Base-by-base conservation (phyloP, 495 filamentous ascomycete species). In the Annulohypoxylon nitens region DNA sequence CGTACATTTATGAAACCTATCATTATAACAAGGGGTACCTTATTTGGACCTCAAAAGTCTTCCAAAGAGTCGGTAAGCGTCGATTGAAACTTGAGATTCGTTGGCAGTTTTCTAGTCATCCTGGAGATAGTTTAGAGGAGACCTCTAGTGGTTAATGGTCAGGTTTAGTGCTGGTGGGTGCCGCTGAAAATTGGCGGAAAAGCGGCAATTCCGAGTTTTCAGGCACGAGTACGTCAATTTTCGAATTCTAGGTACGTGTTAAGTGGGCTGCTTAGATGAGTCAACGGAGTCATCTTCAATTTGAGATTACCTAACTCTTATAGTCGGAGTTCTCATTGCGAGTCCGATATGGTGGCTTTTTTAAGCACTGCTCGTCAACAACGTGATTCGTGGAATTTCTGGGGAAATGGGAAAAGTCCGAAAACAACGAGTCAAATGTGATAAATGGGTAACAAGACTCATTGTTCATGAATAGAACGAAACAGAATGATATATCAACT, bases 51-150 rank as follows among this genome's bases (percentile, higher is more conserved):
- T 25, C 23, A 8, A 51, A 47, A 20, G 4, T 47, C 16, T 51
- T 51, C 48, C 20, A 20, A 25, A 51, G 48, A 51, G 48, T 30
- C 50, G 50, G 50, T 51, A 26, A 51, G 23, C 23, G 8, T 51
- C 10, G 20, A 26, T 26, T 51, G 48, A 51, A 14, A 51, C 20
- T 26, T 26, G 3, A 26, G 48, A 51, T 51, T 51, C 18, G 48
- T 51, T 51, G 23, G 48, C 48, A 23, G 16, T 25, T 51, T 51
- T 51, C 20, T 51, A 51, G 18, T 47, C 1, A 26, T 18, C 18
- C 20, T 12, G 14, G 18, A 25, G 48, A 5, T 14, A 2, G 45
- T 16, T 23, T 23, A 23, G 45, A 11, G 45, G 16, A 50, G 16
- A 50, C 39, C 39, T 47, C 43, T 47, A 47, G 43, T 18, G 48